These are phyloP conservation scores for Diaporthe batatas DNA, from an alignment of 2,329 filamentous ascomycete genomes.

Conservation along the genomic window DNA sequence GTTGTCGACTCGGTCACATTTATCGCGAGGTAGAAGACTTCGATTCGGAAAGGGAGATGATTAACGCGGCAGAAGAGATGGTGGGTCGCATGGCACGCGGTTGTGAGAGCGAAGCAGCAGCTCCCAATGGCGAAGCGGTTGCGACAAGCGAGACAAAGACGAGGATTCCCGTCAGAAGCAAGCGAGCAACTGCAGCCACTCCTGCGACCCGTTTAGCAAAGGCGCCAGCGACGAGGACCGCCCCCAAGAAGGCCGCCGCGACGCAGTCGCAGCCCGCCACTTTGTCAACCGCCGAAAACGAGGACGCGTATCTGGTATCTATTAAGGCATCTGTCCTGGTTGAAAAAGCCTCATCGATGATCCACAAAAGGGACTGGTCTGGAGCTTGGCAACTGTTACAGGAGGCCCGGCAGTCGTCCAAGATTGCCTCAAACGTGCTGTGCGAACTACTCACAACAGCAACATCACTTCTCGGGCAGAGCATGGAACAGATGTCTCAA, in stretches of 20 bases:
- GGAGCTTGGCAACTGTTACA: constrained; percentile 46
- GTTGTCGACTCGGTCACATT: constrained; percentile 69
- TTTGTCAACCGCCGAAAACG: constrained; percentile 45
- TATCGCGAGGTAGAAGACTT: constrained; percentile 64
- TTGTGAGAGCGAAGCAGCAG: neutral
- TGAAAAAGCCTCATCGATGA: constrained; percentile 59
- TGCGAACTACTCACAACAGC: constrained; percentile 71
- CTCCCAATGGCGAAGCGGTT: constrained; percentile 8
- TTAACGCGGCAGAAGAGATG: constrained; percentile 64
- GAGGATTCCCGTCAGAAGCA: constrained; percentile 51
- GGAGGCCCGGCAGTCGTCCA: constrained; percentile 36
- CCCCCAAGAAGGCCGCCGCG: constrained; percentile 42
- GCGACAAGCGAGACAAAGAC: constrained; percentile 54
- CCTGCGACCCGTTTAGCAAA: constrained; percentile 47
- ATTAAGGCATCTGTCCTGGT: constrained; percentile 57
- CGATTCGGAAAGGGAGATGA: constrained; percentile 58
- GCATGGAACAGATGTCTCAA: constrained; percentile 78
- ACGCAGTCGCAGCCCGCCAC: constrained; percentile 35
- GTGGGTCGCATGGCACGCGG: constrained; percentile 52
- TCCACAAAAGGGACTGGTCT: constrained; percentile 68
- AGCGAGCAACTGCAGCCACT: constrained; percentile 47
- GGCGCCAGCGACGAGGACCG: constrained; percentile 42
- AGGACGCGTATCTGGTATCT: constrained; percentile 53
- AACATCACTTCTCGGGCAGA: constrained; percentile 76
- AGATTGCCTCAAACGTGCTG: constrained; percentile 53